A percentile compares a stretch with the other conserved stretches of the same genome.
These are phyloP conservation scores for Cadophora sp. DNA, from an alignment of 2,329 filamentous ascomycete genomes.

Conservation along the genomic window DNA sequence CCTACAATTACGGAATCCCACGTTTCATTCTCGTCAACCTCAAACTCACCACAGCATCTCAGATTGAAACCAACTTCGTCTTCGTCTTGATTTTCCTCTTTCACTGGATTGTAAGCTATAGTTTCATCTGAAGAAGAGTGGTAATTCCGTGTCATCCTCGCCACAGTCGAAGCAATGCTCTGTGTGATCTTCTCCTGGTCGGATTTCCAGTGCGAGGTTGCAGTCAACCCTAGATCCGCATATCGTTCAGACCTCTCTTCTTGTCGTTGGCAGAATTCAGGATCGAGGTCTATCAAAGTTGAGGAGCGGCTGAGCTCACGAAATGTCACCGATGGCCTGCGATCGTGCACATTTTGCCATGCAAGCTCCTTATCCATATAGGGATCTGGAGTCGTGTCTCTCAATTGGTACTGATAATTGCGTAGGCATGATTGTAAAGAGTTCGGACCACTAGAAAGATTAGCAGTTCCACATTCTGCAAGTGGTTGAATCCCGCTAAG, in stretches of 20 bases:
- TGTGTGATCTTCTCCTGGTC: conserved; percentile 20
- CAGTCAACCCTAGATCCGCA: not conserved
- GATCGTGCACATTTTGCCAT: not conserved
- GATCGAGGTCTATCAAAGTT: conserved; percentile 26
- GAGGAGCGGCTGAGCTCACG: conserved; percentile 4
- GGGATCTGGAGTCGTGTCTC: not conserved
- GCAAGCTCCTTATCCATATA: not conserved
- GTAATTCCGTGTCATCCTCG: conserved; percentile 38
- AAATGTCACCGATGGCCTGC: not conserved
- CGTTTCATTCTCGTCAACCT: conserved; percentile 16
- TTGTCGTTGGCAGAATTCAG: conserved; percentile 20
- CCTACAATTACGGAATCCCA: conserved; percentile 29
- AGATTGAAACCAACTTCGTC: not conserved
- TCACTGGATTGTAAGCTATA: not conserved
- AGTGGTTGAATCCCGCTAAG: not conserved
- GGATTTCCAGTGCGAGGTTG: not conserved
- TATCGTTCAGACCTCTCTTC: conserved; percentile 24
- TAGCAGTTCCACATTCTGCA: too few relatives aligned
- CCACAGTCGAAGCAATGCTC: conserved; percentile 33
- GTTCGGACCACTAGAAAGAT: not conserved
- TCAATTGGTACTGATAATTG: not conserved
- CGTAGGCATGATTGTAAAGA: conserved; percentile 5
- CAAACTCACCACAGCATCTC: conserved; percentile 1
- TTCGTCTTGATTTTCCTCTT: not conserved
- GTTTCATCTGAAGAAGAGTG: conserved; percentile 10